Evolutionary conservation across 371 early-diverging fungal species (phyloP), one percentile per base, ranked within the genome.

Genomic region (Mucor lusitanicus): DNA sequence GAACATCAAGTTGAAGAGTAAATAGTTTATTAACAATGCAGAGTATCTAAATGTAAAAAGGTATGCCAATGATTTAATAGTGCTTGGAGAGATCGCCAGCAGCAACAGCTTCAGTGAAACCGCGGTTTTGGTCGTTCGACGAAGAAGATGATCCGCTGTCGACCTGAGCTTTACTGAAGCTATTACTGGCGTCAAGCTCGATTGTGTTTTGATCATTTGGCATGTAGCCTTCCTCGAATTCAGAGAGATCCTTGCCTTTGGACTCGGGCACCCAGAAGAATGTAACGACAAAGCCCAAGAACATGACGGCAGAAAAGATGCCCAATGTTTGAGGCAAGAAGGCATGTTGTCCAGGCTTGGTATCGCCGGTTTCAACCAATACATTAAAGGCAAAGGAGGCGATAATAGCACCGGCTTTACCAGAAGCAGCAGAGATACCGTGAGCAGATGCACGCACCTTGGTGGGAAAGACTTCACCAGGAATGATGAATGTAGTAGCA

Each of bases 391-490:
- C 91, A 48, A 90, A 84, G 64, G 88, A 85, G 13, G 92, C 90
- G 62, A 91, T 62, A 48, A 94, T 92, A 35, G 96, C 93, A 30
- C 95, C 95, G 40, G 89, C 61, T 78, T 95, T 95, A 28, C 95
- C 95, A 46, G 84, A 74, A 19, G 93, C 95, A 19, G 95, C 94
- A 30, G 93, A 91, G 70, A 94, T 92, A 74, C 96, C 96, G 71
- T 95, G 95, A 39, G 90, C 88, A 4, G 94, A 90, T 0, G 94
- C 87, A 21, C 94, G 84, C 76, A 87, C 90, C n/a, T 91, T 88
- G 19, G 95, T 95, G 5, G 95, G 94, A 82, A 91, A 95, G 39
- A 86, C 83, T 79, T 95, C 95, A 63, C 91, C 90, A 39, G 95
- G 94, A 35, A 92, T 80, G 65, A 93, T 87, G 66, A 94, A 95